phyloP scores from a whole-genome alignment of 495 filamentous ascomycete species.

The Pseudomonodictys pantanalensis region DNA sequence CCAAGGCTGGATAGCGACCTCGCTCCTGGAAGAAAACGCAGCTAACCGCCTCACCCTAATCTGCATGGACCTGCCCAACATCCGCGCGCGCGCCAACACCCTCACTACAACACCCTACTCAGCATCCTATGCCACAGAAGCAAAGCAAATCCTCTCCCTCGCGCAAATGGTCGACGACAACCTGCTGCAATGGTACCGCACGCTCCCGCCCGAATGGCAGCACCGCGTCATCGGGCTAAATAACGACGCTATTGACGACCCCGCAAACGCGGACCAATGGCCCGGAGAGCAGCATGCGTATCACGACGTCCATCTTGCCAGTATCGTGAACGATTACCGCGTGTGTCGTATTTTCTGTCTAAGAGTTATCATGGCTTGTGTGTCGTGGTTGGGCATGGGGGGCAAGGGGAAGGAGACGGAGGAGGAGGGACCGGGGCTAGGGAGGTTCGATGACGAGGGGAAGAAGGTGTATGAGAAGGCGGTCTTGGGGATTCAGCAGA shows the following conservation, averaged over 20 bases:
- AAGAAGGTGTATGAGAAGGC: conserved; percentile 12
- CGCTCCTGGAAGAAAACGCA: conserved; percentile 29
- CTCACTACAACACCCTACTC: conserved; percentile 16
- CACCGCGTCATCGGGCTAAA: conserved; percentile 25
- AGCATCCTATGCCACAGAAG: conserved; percentile 1
- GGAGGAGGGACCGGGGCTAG: too few species aligned
- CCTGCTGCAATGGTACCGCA: conserved; percentile 32
- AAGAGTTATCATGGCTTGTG: conserved; percentile 31
- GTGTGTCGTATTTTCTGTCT: conserved; percentile 39
- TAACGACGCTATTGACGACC: conserved; percentile 25
- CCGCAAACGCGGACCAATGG: conserved; percentile 27
- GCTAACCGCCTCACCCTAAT: conserved; percentile 37
- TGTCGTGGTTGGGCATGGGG: conserved; percentile 14
- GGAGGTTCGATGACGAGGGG: too few species aligned
- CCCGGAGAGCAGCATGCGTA: conserved; percentile 37
- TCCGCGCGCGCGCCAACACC: conserved; percentile 24
- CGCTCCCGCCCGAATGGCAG: conserved; percentile 31
- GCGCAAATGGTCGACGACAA: conserved; percentile 34
- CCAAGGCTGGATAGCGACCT: conserved; percentile 31
- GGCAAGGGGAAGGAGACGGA: neutral
- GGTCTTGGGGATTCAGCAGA: conserved; percentile 22
- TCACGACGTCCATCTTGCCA: conserved; percentile 34
- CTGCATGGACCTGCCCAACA: conserved; percentile 34
- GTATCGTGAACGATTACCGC: conserved; percentile 37
- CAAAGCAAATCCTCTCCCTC: conserved; percentile 21